Conservation (phyloP, 2,329 filamentous ascomycete species). For the Pseudocercospora cruenta region DNA sequence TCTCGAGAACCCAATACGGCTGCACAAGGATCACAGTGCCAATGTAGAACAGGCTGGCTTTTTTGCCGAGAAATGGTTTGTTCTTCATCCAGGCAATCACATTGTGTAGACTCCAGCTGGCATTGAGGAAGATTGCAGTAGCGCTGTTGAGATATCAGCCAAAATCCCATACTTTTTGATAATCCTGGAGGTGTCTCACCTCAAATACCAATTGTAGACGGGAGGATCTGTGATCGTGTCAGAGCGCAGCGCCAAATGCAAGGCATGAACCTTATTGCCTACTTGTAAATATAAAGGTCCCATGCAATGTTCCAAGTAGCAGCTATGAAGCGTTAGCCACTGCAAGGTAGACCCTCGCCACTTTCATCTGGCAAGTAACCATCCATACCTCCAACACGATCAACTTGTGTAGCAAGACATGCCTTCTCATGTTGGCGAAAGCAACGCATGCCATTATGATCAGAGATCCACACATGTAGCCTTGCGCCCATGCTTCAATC, state of each 20-base stretch:
- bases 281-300: slow-evolving; percentile 61
- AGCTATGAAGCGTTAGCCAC: slow-evolving; percentile 40
- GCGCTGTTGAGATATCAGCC: slow-evolving; percentile 43
- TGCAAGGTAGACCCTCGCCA: slow-evolving; percentile 41
- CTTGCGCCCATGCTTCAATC: slow-evolving; percentile 40
- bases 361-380: background rate
- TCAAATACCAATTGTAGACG: slow-evolving; percentile 65
- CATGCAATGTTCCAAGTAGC: slow-evolving; percentile 53
- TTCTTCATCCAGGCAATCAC: slow-evolving; percentile 71
- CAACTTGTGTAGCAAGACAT: slow-evolving; percentile 54
- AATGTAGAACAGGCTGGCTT: slow-evolving; percentile 60
- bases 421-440: slow-evolving; percentile 53
- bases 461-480: slow-evolving; percentile 43
- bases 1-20: slow-evolving; percentile 68
- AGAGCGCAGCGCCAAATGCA: slow-evolving; percentile 10
- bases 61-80: slow-evolving; percentile 55
- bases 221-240: slow-evolving; percentile 44
- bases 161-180: background rate
- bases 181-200: slow-evolving; percentile 9
- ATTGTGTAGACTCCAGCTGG: slow-evolving; percentile 65
- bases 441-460: slow-evolving; percentile 55
- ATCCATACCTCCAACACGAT: slow-evolving; percentile 52
- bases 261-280: slow-evolving; percentile 13
- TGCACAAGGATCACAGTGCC: slow-evolving; percentile 61
- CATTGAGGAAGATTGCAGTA: slow-evolving; percentile 63